A percentile compares a stretch with the other conserved stretches of the same genome.
phyloP scores from a whole-genome alignment of 148 eudicot species.

The Salicornia ramosissima region DNA sequence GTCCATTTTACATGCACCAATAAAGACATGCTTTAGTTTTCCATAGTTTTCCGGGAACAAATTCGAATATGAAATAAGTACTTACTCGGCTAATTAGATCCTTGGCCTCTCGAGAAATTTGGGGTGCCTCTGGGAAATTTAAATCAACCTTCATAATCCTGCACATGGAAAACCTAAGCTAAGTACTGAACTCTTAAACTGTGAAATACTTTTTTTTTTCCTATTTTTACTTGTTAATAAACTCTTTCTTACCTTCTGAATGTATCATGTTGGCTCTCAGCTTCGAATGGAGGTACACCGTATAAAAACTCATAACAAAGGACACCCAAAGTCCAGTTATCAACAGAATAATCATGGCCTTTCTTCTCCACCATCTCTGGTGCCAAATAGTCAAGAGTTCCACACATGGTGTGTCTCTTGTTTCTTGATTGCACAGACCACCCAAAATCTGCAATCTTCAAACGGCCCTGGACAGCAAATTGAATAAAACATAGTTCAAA shows the following conservation, averaged over 20 bases:
- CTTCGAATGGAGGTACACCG: slow-evolving; percentile 90
- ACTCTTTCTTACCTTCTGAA: slow-evolving; percentile 47
- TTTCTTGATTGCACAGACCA: slow-evolving; percentile 83
- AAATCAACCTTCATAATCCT: slow-evolving; percentile 78
- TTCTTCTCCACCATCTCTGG: slow-evolving; percentile 95
- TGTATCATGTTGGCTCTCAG: slow-evolving; percentile 74
- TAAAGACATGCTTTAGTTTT: background rate
- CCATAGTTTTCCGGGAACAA: background rate
- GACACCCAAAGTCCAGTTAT: slow-evolving; percentile 87
- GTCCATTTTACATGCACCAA: background rate
- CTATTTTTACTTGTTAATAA: background rate
- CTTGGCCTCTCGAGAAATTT: slow-evolving; percentile 61
- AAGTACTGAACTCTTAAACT: background rate
- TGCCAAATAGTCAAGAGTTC: slow-evolving; percentile 88
- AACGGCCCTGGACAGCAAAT: slow-evolving; percentile 46
- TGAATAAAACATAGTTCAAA: too few species aligned
- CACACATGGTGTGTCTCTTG: slow-evolving; percentile 89
- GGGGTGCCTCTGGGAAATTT: slow-evolving; percentile 60
- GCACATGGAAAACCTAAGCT: slow-evolving; percentile 6
- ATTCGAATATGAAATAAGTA: background rate
- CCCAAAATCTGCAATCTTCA: slow-evolving; percentile 91
- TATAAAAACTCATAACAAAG: slow-evolving; percentile 83
- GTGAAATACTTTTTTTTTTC: background rate
- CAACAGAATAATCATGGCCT: slow-evolving; percentile 84
- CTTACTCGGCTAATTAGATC: slow-evolving; percentile 66